phyloP scores from a whole-genome alignment of 495 filamentous ascomycete species.

The Penicillium odoratum region DNA sequence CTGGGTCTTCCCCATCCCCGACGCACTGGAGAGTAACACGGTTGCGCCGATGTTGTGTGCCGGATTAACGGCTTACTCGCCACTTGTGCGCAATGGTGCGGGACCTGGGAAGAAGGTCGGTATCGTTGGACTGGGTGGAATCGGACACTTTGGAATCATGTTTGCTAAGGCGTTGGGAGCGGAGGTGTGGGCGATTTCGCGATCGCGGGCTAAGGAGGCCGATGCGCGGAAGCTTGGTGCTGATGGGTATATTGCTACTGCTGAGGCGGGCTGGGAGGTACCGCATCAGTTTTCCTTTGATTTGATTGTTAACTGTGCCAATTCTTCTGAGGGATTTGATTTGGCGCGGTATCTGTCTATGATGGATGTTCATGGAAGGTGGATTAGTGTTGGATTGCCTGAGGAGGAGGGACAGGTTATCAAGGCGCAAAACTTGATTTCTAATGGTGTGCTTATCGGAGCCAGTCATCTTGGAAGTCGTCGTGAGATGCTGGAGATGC shows the following conservation, averaged over 20 bases:
- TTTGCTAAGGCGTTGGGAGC: constrained; percentile 72
- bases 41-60: constrained; percentile 91
- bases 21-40: constrained; percentile 60
- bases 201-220: constrained; percentile 64
- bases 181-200: constrained; percentile 69
- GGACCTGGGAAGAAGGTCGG: constrained; percentile 81
- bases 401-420: constrained; percentile 75
- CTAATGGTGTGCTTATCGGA: constrained; percentile 77
- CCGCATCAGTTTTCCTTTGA: constrained; percentile 62
- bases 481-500: constrained; percentile 78
- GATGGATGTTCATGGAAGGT: constrained; percentile 80
- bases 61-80: constrained; percentile 78
- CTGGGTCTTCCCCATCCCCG: constrained; percentile 76
- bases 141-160: constrained; percentile 71
- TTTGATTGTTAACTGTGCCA: constrained; percentile 71
- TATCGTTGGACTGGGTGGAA: constrained; percentile 75
- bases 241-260: constrained; percentile 70
- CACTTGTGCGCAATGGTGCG: constrained; percentile 70
- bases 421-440: constrained; percentile 72
- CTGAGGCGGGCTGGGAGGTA: constrained; percentile 63
- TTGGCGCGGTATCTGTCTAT: constrained; percentile 71
- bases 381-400: constrained; percentile 81
- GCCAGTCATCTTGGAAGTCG: constrained; percentile 81
- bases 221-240: constrained; percentile 70
- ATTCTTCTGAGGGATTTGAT: constrained; percentile 68